These are phyloP conservation scores for Leccinum broughii DNA, from an alignment of 768 basidiomycete genomes.

Conservation along the genomic window DNA sequence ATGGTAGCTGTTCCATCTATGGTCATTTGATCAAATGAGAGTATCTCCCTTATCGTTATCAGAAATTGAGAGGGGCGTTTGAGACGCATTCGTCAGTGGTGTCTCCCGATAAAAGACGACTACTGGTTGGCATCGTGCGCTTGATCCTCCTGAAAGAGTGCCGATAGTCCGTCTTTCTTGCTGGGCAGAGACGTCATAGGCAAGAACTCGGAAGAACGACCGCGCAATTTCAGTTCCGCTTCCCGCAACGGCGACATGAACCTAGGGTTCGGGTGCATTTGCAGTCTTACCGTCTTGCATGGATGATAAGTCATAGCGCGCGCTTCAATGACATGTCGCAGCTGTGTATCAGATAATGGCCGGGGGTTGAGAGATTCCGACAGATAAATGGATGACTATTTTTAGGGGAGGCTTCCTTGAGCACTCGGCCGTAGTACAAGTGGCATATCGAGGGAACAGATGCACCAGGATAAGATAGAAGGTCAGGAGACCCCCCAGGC, in stretches of 20 bases:
- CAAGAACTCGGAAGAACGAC: background rate
- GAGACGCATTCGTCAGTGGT: background rate
- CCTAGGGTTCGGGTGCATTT: slow-evolving; percentile 3
- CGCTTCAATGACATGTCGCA: slow-evolving; percentile 7
- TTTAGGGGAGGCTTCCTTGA: background rate
- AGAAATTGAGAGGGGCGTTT: background rate
- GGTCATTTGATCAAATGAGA: too few species aligned
- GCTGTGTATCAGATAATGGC: background rate
- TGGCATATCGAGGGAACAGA: background rate
- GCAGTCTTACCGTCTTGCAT: slow-evolving; percentile 5
- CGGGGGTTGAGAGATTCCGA: slow-evolving; percentile 15
- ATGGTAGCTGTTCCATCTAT: too few species aligned
- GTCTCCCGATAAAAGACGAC: background rate
- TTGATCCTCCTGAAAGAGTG: slow-evolving; percentile 7
- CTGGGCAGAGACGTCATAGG: slow-evolving; percentile 1
- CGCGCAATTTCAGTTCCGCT: slow-evolving; percentile 2
- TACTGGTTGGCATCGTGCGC: background rate
- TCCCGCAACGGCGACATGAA: slow-evolving; percentile 3
- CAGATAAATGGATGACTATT: slow-evolving; percentile 8
- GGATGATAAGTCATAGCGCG: background rate
- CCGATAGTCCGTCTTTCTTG: slow-evolving; percentile 5
- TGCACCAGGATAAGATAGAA: background rate
- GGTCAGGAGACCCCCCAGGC: background rate
- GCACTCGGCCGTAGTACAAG: background rate
- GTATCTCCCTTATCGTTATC: background rate